Evolutionary conservation across 106 monocot species (phyloP).

Genomic region (Ottelia alismoides): DNA sequence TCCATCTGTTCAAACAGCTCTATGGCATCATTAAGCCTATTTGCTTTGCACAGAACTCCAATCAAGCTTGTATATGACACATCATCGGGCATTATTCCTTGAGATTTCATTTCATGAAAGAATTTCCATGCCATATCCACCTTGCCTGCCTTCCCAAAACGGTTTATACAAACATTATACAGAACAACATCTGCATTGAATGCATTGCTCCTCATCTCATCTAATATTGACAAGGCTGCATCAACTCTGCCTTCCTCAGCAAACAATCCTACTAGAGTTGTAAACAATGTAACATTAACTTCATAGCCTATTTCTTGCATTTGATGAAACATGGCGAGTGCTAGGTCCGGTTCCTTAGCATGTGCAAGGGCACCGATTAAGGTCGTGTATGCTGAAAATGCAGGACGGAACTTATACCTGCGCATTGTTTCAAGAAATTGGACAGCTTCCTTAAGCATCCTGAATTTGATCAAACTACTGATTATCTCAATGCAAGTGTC

Average conservation of each 20-base stretch:
- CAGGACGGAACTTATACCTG: conserved; percentile 73
- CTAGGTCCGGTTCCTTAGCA: conserved; percentile 48
- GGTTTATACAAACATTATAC: conserved; percentile 94
- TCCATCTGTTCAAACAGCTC: conserved; percentile 89
- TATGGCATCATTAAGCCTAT: conserved; percentile 59
- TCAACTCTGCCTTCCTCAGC: conserved; percentile 63
- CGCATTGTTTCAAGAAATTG: conserved; percentile 44
- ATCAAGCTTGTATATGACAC: conserved; percentile 97
- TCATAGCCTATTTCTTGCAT: conserved; percentile 98
- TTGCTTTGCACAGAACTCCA: conserved; percentile 71
- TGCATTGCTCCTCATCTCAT: conserved; percentile 83
- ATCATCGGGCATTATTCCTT: conserved; percentile 81
- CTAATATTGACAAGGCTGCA: conserved; percentile 63
- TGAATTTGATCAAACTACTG: conserved; percentile 24
- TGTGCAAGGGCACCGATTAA: conserved; percentile 85
- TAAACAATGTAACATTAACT: conserved; percentile 74
- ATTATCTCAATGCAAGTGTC: conserved; percentile 55
- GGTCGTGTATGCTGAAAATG: conserved; percentile 81
- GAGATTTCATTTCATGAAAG: conserved; percentile 85
- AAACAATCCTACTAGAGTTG: conserved; percentile 77
- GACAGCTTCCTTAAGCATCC: conserved; percentile 50
- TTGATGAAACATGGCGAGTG: conserved; percentile 71
- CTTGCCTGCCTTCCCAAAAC: conserved; percentile 93
- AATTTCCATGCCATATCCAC: conserved; percentile 99
- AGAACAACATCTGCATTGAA: conserved; percentile 70